Evolutionary conservation across 2,329 filamentous ascomycete genomes (phyloP).

Genomic region (Gremmenia infestans): DNA sequence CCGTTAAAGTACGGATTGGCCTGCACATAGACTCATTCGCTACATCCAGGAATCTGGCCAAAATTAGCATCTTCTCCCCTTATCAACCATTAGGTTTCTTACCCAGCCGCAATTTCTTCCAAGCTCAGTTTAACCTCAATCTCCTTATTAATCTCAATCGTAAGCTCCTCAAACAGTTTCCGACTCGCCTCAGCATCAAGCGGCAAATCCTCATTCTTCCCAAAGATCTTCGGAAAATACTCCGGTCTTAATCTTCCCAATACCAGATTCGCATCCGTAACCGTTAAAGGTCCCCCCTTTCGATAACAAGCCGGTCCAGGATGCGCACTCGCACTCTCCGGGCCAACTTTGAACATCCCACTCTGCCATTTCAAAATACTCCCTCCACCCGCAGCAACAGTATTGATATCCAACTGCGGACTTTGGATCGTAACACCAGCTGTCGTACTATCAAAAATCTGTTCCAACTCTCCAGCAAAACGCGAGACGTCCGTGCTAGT

Average conservation of each 20-base stretch:
- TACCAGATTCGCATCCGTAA: constrained; percentile 86
- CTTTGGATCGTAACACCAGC: constrained; percentile 75
- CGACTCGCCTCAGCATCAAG: constrained; percentile 71
- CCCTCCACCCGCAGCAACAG: constrained; percentile 41
- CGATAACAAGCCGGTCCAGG: constrained; percentile 87
- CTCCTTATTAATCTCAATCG: constrained; percentile 72
- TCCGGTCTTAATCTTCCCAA: constrained; percentile 78
- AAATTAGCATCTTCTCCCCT: constrained; percentile 29
- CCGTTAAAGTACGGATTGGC: constrained; percentile 82
- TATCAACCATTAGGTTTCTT: constrained; percentile 42
- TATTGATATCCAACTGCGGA: constrained; percentile 78
- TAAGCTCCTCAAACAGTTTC: constrained; percentile 68
- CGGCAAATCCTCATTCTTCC: constrained; percentile 76
- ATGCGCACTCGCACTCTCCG: constrained; percentile 61
- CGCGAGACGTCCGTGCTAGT: constrained; percentile 65
- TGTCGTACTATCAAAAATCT: constrained; percentile 73
- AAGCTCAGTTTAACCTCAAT: constrained; percentile 58
- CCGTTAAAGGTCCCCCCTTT: constrained; percentile 81
- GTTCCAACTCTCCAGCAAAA: constrained; percentile 60
- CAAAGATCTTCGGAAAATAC: constrained; percentile 92
- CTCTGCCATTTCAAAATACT: constrained; percentile 60
- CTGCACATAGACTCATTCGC: constrained; percentile 88
- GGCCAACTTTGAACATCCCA: constrained; percentile 66
- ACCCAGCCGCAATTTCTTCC: constrained; percentile 44
- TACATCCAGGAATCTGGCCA: constrained; percentile 72